These are phyloP conservation scores for Canavalia gladiata DNA, from an alignment of 306 rosid species.

Conservation along the genomic window DNA sequence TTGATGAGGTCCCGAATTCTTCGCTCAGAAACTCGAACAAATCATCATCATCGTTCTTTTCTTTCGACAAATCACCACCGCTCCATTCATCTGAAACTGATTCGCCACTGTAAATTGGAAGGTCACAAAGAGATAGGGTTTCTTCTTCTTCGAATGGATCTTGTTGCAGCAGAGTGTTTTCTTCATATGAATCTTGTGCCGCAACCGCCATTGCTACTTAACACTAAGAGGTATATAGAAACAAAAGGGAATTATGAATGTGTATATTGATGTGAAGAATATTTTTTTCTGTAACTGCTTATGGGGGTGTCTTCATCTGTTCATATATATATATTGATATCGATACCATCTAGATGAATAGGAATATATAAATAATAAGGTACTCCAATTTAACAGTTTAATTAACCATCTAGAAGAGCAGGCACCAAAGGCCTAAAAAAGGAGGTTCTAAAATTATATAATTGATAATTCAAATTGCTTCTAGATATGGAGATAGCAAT, in stretches of 20 bases:
- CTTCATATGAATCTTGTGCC: slow-evolving; percentile 45
- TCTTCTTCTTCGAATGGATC: slow-evolving; percentile 67
- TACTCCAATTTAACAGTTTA: neutral
- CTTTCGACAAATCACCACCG: slow-evolving; percentile 56
- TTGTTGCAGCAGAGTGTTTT: slow-evolving; percentile 49
- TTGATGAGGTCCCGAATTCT: slow-evolving; percentile 59
- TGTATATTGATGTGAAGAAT: slow-evolving; percentile 26
- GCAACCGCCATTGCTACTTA: slow-evolving; percentile 49
- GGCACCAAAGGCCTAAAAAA: slow-evolving; percentile 37
- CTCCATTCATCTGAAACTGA: slow-evolving; percentile 51
- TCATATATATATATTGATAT: slow-evolving; percentile 48
- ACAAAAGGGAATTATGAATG: neutral
- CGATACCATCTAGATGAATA: slow-evolving; percentile 69
- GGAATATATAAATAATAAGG: slow-evolving; percentile 35
- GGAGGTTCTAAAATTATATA: neutral
- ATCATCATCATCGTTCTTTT: slow-evolving; percentile 53
- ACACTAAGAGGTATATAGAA: neutral
- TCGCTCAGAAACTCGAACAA: slow-evolving; percentile 83
- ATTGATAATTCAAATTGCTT: neutral
- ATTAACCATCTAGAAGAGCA: slow-evolving; percentile 69
- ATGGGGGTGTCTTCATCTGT: slow-evolving; percentile 22
- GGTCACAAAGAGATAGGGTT: slow-evolving; percentile 76
- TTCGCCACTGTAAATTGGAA: slow-evolving; percentile 61
- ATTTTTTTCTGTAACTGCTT: neutral
- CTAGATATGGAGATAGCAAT: slow-evolving; percentile 36